A percentile compares a stretch with the other conserved stretches of the same genome.
Conservation (phyloP, 768 basidiomycete species). For the Rhizopogon vinicolor region DNA sequence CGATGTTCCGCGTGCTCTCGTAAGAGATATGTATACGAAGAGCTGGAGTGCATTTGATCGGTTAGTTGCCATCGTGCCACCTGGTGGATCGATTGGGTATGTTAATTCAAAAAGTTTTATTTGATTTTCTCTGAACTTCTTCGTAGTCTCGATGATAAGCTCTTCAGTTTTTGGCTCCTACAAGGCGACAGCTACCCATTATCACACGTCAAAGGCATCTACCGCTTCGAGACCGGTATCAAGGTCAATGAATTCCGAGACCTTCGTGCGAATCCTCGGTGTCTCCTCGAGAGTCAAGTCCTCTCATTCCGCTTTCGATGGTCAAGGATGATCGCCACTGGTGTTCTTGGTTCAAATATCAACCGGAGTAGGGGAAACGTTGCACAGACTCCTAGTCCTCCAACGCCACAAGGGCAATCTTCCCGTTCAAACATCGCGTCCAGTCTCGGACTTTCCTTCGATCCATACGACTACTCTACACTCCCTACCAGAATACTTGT, state of each 20-base stretch:
- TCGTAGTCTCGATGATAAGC: slow-evolving; percentile 80
- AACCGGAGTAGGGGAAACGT: slow-evolving; percentile 28
- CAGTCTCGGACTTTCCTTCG: slow-evolving; percentile 65
- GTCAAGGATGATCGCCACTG: slow-evolving; percentile 67
- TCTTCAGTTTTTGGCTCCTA: slow-evolving; percentile 86
- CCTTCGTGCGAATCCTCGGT: slow-evolving; percentile 83
- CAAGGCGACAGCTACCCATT: slow-evolving; percentile 75
- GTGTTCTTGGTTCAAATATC: slow-evolving; percentile 50
- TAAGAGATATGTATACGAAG: slow-evolving; percentile 89
- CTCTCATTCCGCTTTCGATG: slow-evolving; percentile 81
- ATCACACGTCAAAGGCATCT: slow-evolving; percentile 80
- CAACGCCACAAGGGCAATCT: slow-evolving; percentile 1
- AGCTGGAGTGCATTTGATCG: slow-evolving; percentile 92
- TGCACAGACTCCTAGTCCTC: slow-evolving; percentile 24
- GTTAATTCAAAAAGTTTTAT: slow-evolving; percentile 18
- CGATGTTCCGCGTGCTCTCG: slow-evolving; percentile 78
- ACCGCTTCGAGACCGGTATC: slow-evolving; percentile 83
- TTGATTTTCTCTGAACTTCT: background rate
- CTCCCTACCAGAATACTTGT: slow-evolving; percentile 66
- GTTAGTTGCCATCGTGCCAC: slow-evolving; percentile 84
- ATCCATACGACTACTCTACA: slow-evolving; percentile 68
- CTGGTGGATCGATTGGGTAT: slow-evolving; percentile 84
- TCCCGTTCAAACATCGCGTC: slow-evolving; percentile 18
- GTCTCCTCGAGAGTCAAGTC: slow-evolving; percentile 77
- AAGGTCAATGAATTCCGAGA: slow-evolving; percentile 88